Base-by-base conservation (phyloP, 306 rosid genomes). In the Lagenaria siceraria region DNA sequence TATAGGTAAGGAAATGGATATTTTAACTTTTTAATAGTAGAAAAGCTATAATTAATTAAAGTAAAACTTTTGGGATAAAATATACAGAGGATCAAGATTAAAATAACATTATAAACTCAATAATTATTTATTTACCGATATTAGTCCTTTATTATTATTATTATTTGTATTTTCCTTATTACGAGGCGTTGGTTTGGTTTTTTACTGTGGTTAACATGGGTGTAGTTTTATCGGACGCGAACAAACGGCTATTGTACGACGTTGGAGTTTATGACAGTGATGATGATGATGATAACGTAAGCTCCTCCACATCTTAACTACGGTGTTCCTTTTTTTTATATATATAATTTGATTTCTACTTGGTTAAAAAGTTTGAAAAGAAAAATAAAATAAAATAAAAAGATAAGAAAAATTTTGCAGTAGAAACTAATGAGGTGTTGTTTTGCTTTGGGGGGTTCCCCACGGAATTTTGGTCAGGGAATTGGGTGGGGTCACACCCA, bases 191-290 rank as follows among this genome's bases (percentile, higher is more conserved):
- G 71, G 13, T 63, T 63, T 33, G 29, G 71, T 15, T 40, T 66
- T 66, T 21, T 0, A 66, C 46, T 43, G 12, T 48, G 27, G 36
- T 33, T 27, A 10, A 2, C 17, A n/a, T 65, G 73, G 46, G 74
- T 33, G 56, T 87, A 95, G 99, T 95, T 84, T 79, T 95, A 82
- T 90, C 97, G 49, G 97, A 92, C 82, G 69, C 88, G 17, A 92
- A 87, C 82, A 95, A 90, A 77, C 91, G 97, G 85, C 81, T 92
- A 65, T 56, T 95, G 91, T 95, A 95, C 87, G 99, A 95, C 62
- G 88, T 95, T 12, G 99, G 97, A 77, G 92, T 88, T 56, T 89
- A 95, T 42, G 99, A 90, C 52, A 86, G 92, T 75, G 97, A 95
- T 85, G 97, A 90, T 10, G 55, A 94, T 0, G 27, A 66, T 81